Percentiles rank a stretch among this genome's conserved stretches.
These are phyloP conservation scores for Vicia villosa DNA, from an alignment of 306 rosid species.

Conservation along the genomic window DNA sequence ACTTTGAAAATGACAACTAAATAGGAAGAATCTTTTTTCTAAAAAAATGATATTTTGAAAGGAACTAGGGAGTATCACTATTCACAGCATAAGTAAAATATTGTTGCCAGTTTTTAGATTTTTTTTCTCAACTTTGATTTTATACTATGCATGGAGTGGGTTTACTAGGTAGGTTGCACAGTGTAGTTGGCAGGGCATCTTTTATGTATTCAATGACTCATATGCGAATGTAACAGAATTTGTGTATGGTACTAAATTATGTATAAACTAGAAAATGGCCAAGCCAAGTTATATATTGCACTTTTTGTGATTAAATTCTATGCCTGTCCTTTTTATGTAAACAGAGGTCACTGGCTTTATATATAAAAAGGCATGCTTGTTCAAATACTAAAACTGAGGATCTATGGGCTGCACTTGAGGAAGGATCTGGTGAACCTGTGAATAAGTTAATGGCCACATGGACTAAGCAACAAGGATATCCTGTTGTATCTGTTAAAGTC, in stretches of 20 bases:
- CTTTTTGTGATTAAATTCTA: constrained; percentile 10
- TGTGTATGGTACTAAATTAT: constrained; percentile 6
- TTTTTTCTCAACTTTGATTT: constrained; percentile 11
- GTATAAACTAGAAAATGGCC: constrained; percentile 19
- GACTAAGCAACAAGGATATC: no score
- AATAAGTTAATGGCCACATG: no score
- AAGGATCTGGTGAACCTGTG: no score
- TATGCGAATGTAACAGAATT: neutral
- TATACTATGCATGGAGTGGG: constrained; percentile 13
- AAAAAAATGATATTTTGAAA: no score
- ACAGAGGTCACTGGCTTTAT: constrained; percentile 91
- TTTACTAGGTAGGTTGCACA: neutral
- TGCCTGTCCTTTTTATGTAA: constrained; percentile 36
- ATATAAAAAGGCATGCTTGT: constrained; percentile 70
- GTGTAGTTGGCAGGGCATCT: constrained; percentile 1
- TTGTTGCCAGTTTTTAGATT: constrained; percentile 8
- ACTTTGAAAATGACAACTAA: no score
- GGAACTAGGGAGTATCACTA: neutral
- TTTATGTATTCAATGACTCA: constrained; percentile 10
- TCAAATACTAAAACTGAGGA: constrained; percentile 92
- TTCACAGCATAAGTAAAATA: neutral
- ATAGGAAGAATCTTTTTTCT: no score
- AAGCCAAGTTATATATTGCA: constrained; percentile 11
- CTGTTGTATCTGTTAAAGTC: no score
- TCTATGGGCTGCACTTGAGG: no score